Evolutionary conservation across 257 asterid species (phyloP), one percentile per base, ranked within the genome.

Genomic region (Primulina huaijiensis): DNA sequence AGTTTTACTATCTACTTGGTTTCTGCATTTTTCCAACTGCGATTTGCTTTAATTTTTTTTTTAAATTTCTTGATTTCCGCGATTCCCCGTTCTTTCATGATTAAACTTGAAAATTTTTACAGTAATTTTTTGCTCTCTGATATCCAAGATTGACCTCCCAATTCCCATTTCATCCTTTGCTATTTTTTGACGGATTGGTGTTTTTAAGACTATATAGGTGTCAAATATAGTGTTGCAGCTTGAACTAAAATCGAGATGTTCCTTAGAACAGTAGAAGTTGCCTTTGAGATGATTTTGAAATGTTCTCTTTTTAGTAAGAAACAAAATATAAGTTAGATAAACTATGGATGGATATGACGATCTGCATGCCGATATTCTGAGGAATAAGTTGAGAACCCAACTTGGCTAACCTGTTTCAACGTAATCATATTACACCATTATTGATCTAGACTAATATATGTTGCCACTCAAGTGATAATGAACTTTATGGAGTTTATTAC

Each of bases 261-360:
- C 67, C 21, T 60, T 34, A 74, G 67, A 66, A 23, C 59, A 11
- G 21, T 29, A 25, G 38, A 62, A 60, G 37, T 60, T 46, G 9
- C 55, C 60, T 31, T 7, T 58, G 53, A 69, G 65, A 63, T 64
- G 69, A 62, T 17, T 27, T 46, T 20, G 56, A 27, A 27, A 27
- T 35, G 5, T 35, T 35, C 40, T 35, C 8, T 8, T 33, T 33
- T 33, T 33, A 33, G 0, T 3, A 7, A 8, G 10, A 35, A 35
- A 38, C 46, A 1, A 38, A 38, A 38, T 38, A 1, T 38, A 10
- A 8, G 0, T 38, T 38, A 38, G 46, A 38, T 38, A 8, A 2
- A 10, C 14, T 10, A 14, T 38, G 46, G 46, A 38, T 8, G 12
- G 46, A 38, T 8, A 38, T 1, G 46, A 2, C 14, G 16, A 8